Evolutionary conservation across 1,284 basidiomycete species (phyloP).

Genomic region (Puccinia polysora): DNA sequence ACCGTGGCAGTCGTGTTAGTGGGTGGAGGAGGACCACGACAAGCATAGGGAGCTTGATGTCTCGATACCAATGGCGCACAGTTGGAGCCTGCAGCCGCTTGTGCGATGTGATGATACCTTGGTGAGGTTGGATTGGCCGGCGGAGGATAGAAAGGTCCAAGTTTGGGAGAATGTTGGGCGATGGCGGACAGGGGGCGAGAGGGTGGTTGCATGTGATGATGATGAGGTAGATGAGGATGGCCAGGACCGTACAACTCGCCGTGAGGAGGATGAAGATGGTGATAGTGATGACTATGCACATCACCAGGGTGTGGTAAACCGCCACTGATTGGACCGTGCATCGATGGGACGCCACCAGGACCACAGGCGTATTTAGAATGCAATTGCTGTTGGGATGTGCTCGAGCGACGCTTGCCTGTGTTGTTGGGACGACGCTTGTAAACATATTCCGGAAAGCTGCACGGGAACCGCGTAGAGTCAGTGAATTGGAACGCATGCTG

Average conservation of each 20-base stretch:
- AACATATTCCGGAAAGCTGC: conserved; percentile 39
- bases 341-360: neutral
- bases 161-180: conserved; percentile 14
- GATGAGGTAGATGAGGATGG: conserved; percentile 30
- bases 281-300: conserved; percentile 29
- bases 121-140: conserved; percentile 27
- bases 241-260: conserved; percentile 15
- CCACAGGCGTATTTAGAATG: conserved; percentile 23
- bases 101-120: conserved; percentile 33
- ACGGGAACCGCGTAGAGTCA: neutral
- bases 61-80: conserved; percentile 1
- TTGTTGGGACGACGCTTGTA: conserved; percentile 43
- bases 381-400: conserved; percentile 25
- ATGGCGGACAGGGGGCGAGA: conserved; percentile 22
- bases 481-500: neutral
- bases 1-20: conserved; percentile 1
- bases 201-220: conserved; percentile 17
- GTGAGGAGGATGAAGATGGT: conserved; percentile 31
- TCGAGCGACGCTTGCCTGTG: conserved; percentile 41
- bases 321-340: conserved; percentile 1
- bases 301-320: conserved; percentile 25
- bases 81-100: neutral
- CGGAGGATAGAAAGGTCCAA: conserved; percentile 11
- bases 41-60: conserved; percentile 12
- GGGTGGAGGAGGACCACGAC: conserved; percentile 2